A percentile compares a stretch with the other conserved stretches of the same genome.
These are phyloP conservation scores for Curvularia verruculosa DNA, from an alignment of 2,329 filamentous ascomycete genomes.

Conservation along the genomic window DNA sequence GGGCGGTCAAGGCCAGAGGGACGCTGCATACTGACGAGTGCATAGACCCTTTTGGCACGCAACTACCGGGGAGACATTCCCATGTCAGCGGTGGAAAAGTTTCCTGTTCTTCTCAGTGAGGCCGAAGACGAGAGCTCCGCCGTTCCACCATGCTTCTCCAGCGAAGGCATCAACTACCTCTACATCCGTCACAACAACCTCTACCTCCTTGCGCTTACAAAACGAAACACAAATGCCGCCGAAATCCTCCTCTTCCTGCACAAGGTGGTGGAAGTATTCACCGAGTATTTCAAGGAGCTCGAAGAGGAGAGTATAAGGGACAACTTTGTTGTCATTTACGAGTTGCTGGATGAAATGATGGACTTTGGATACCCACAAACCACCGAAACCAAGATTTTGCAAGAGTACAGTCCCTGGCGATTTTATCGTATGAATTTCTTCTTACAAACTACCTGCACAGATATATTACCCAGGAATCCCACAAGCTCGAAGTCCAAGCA, in stretches of 20 bases:
- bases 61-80: conserved; percentile 99
- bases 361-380: conserved; percentile 99
- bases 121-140: conserved; percentile 99
- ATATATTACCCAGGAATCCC: conserved; percentile 98
- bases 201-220: conserved; percentile 95
- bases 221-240: conserved; percentile 98
- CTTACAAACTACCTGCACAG: conserved; percentile 41
- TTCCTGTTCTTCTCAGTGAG: conserved; percentile 92
- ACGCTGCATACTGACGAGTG: conserved; percentile 36
- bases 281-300: conserved; percentile 98
- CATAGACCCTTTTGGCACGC: conserved; percentile 91
- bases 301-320: conserved; percentile 99
- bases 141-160: conserved; percentile 95
- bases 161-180: conserved; percentile 99
- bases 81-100: conserved; percentile 99
- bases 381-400: conserved; percentile 96
- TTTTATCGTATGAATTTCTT: fast-evolving
- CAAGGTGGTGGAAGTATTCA: conserved; percentile 98
- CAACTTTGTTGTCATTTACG: conserved; percentile 99
- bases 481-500: conserved; percentile 96
- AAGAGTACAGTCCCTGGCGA: conserved; percentile 65
- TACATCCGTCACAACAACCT: conserved; percentile 99
- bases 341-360: conserved; percentile 99
- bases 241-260: conserved; percentile 98
- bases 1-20: conserved; percentile 37